Percentiles rank a stretch among this genome's conserved stretches.
Evolutionary conservation across 768 basidiomycete species (phyloP).

Genomic region (Lactarius psammicola): DNA sequence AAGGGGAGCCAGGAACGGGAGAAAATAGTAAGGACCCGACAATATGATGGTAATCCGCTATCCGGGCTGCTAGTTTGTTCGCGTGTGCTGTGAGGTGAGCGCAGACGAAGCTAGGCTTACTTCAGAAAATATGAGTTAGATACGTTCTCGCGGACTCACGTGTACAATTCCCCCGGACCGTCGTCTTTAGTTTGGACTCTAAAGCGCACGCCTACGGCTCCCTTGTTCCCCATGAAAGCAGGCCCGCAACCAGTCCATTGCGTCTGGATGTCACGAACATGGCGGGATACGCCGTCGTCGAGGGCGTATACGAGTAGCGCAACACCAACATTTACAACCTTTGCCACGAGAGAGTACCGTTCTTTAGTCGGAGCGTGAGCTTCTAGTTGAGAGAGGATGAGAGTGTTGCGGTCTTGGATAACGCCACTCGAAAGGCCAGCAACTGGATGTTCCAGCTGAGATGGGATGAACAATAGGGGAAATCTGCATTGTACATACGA

Average conservation of each 20-base stretch:
- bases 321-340: constrained; percentile 81
- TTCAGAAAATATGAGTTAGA: constrained; percentile 13
- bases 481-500: constrained; percentile 41
- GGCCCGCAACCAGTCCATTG: constrained; percentile 74
- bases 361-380: constrained; percentile 68
- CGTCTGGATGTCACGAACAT: constrained; percentile 64
- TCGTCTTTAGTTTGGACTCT: constrained; percentile 58
- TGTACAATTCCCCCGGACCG: constrained; percentile 70
- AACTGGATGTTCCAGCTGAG: constrained; percentile 45
- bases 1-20: constrained; percentile 43
- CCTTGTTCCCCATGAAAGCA: constrained; percentile 89
- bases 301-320: constrained; percentile 85
- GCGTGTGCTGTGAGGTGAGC: constrained; percentile 89
- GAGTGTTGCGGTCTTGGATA: constrained; percentile 62
- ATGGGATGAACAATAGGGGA: constrained; percentile 14
- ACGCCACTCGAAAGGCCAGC: constrained; percentile 72
- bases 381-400: constrained; percentile 75
- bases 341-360: constrained; percentile 73
- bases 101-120: constrained; percentile 70
- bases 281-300: constrained; percentile 62
- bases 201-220: constrained; percentile 86
- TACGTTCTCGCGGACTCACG: constrained; percentile 52
- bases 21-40: constrained; percentile 78
- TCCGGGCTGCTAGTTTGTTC: constrained; percentile 57
- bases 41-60: constrained; percentile 80